Evolutionary conservation across 306 rosid species (phyloP), one percentile per base, ranked within the genome.

Genomic region (Dryas alaskensis): DNA sequence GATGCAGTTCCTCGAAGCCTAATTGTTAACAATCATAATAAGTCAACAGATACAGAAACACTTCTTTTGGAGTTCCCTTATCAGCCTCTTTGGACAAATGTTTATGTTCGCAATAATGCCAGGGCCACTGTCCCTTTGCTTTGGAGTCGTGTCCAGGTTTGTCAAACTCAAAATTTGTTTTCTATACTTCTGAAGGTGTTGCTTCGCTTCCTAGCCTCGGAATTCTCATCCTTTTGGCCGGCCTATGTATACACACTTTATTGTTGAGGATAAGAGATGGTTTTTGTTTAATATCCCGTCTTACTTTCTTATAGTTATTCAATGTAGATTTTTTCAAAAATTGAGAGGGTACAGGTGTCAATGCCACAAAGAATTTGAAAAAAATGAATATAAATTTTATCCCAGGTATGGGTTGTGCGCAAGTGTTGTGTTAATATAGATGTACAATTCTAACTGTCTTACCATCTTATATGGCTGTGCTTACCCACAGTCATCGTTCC

Each of bases 71-170:
- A 95, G 60, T 95, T 95, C 76, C 98, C 97, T 69, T 80, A 92
- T 84, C 98, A 82, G 76, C 99, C 99, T 68, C 98, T 95, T 65
- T 88, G 90, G 99, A 90, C 96, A 55, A 95, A 95, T 83, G 86
- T 95, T 74, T 95, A 92, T 84, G 87, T 95, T 77, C 87, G 88
- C 57, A 90, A 95, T 80, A 87, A 84, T 85, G 99, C 99, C 25
- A 87, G 96, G 89, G 99, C 98, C 66, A 79, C 96, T 6, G 98
- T 95, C 76, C 99, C 99, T 64, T 82, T 95, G 87, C 97, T 90
- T 62, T 95, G 99, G 99, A 95, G 99, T 75, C 97, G 98, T 48
- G 99, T 95, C 71, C 99, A 95, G 98, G 99, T 95, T 85, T n/a
- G 97, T 78, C 57, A 53, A 54, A 65, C 47, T 72, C 72, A 65